Conservation (phyloP, 352 stramenopile species). For the Phytophthora ramorum region DNA sequence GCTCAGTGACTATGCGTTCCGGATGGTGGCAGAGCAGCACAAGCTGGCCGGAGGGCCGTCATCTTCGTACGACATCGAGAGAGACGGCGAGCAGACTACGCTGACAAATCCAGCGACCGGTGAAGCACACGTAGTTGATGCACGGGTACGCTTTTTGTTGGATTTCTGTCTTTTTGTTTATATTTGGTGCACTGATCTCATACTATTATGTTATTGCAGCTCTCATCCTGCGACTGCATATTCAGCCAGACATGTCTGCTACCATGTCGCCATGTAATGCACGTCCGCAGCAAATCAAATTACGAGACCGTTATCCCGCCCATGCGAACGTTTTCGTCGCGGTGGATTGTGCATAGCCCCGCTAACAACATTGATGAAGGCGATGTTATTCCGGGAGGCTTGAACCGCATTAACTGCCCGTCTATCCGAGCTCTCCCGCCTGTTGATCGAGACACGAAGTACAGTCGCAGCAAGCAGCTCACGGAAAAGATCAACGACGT, state of each 20-base stretch:
- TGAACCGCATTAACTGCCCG: slow-evolving; percentile 6
- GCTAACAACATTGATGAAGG: slow-evolving; percentile 15
- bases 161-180: slow-evolving; percentile 7
- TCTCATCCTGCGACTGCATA: neutral
- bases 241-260: slow-evolving; percentile 10
- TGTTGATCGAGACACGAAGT: slow-evolving; percentile 7
- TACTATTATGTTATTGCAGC: neutral
- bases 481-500: slow-evolving; percentile 16
- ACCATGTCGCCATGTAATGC: slow-evolving; percentile 11
- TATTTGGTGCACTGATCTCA: neutral
- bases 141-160: slow-evolving; percentile 12
- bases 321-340: neutral
- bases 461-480: slow-evolving; percentile 6
- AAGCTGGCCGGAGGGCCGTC: neutral
- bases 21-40: slow-evolving; percentile 4
- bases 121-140: neutral
- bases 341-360: slow-evolving; percentile 5
- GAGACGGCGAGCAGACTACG: neutral
- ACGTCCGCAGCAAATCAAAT: slow-evolving; percentile 1
- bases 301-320: slow-evolving; percentile 10
- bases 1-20: neutral
- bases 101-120: slow-evolving; percentile 2
- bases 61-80: slow-evolving; percentile 1
- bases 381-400: neutral
- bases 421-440: neutral